These are phyloP conservation scores for Hemisphaericaspora nanyangensis DNA, from an alignment of 805 yeast genomes.

Conservation along the genomic window DNA sequence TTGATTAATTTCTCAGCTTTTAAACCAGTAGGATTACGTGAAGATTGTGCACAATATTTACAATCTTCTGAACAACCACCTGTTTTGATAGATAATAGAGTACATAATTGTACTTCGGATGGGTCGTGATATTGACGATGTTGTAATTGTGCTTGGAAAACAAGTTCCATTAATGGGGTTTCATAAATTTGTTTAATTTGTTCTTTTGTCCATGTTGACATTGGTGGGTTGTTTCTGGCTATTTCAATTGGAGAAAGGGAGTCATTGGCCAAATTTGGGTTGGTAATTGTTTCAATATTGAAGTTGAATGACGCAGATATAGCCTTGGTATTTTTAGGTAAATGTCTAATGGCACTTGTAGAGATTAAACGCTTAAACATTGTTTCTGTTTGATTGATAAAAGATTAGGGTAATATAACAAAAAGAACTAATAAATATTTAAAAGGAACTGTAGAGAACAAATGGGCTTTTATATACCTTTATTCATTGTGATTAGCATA, in stretches of 20 bases:
- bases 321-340: neutral
- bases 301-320: conserved; percentile 4
- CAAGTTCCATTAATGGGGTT: conserved; percentile 62
- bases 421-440: no score
- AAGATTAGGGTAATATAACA: neutral
- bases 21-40: conserved; percentile 65
- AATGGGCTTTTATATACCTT: no score
- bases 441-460: no score
- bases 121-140: conserved; percentile 70
- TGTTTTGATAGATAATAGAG: conserved; percentile 67
- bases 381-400: neutral
- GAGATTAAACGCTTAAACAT: conserved; percentile 2
- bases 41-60: conserved; percentile 75
- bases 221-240: conserved; percentile 15
- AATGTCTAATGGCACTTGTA: neutral
- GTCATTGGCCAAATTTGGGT: neutral
- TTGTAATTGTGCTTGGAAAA: conserved; percentile 55
- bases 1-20: conserved; percentile 62
- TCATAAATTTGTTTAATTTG: conserved; percentile 60
- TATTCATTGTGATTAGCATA: neutral
- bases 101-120: conserved; percentile 67
- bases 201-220: conserved; percentile 52
- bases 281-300: conserved; percentile 6
- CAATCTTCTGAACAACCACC: conserved; percentile 86
- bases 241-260: conserved; percentile 11